Base-by-base conservation (phyloP, 345 rosid genomes). In the Kandelia obovata region DNA sequence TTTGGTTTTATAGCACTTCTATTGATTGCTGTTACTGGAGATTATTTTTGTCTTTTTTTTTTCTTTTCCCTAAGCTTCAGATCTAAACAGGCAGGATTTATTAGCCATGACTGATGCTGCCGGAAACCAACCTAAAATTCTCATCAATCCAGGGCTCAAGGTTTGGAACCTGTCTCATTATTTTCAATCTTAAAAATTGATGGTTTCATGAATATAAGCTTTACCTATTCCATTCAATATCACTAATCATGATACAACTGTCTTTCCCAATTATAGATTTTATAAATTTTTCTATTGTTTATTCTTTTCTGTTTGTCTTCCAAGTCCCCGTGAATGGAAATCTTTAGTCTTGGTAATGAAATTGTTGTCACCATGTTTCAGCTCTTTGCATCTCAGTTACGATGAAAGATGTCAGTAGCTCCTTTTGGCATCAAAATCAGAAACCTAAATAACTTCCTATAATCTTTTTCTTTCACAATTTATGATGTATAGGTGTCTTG, bases 101-200 rank as follows among this genome's bases (percentile, higher is more conserved):
- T 78, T 74, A 83, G 98, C 91, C 17, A 91, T 93, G 98, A 93
- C 98, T 56, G 87, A 73, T 78, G 89, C 92, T 77, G 98, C 96
- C 62, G 92, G 94, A 67, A 80, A 67, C 61, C 82, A 89, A 58
- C 98, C 98, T 5, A 94, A 91, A 58, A 75, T 91, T 76, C 92
- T 91, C 62, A 72, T 91, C 64, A 93, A 88, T 77, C 95, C 98
- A 73, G 82, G 77, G 69, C 98, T 93, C 69, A 86, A 92, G 92
- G 96, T 87, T 62, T 25, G 34, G 75, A 68, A 34, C 17, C 56
- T 55, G 5, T 3, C 49, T 43, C 17, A 43, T 11, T 43, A 43
- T 43, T 13, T 0, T 3, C 1, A 11, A 0, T 43, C 17, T 0
- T 43, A 43, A 43, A 10, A 11, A 13, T 0, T 11, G 39, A 68